Conservation (phyloP, 257 asterid species). For the Solanum bukasovii region DNA sequence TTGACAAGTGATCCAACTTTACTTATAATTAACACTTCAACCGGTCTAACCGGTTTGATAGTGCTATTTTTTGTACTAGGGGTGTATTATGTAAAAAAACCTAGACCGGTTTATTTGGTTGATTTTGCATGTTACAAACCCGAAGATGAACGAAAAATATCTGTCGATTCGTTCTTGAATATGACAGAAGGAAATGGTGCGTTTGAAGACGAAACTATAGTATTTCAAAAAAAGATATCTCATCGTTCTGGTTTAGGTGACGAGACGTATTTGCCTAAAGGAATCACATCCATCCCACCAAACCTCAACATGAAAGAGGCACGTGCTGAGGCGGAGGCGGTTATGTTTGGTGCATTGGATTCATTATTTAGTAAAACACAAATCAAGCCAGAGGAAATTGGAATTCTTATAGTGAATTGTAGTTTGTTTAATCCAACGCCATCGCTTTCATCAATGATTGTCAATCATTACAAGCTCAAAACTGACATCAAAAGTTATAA, state of each 20-base stretch:
- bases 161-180: constrained; percentile 18
- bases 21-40: constrained; percentile 26
- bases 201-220: background rate
- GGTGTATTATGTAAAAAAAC: constrained; percentile 41
- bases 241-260: constrained; percentile 34
- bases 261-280: constrained; percentile 28
- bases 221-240: constrained; percentile 18
- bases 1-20: constrained; percentile 7
- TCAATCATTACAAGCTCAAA: constrained; percentile 46
- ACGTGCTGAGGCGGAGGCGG: constrained; percentile 37
- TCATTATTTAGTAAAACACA: constrained; percentile 24
- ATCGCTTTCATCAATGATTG: constrained; percentile 36
- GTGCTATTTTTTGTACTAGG: constrained; percentile 26
- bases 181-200: constrained; percentile 29
- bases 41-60: constrained; percentile 15
- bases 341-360: constrained; percentile 51
- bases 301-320: constrained; percentile 30
- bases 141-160: constrained; percentile 28
- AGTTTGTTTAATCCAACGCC: constrained; percentile 40
- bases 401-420: constrained; percentile 46
- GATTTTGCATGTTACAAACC: constrained; percentile 54
- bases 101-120: constrained; percentile 25
- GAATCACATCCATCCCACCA: constrained; percentile 16
- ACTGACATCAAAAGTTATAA: constrained; percentile 32
- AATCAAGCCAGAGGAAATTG: constrained; percentile 27